A percentile compares a stretch with the other conserved stretches of the same genome.
phyloP scores from a whole-genome alignment of 2,329 filamentous ascomycete genomes.

The Sphaerulina populicola region DNA sequence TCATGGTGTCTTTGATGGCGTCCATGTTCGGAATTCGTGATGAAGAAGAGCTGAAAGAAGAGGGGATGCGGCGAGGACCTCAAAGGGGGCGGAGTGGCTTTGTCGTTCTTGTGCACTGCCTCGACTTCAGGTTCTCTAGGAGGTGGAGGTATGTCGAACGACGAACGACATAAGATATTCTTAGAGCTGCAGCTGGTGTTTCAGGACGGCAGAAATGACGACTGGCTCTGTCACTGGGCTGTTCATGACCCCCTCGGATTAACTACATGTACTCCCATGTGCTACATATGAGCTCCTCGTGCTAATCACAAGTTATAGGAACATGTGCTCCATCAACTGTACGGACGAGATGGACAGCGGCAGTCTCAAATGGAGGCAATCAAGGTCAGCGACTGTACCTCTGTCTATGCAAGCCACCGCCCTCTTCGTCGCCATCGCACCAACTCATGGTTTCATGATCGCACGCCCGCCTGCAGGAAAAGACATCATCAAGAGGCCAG shows the following conservation, averaged over 20 bases:
- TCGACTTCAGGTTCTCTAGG: not conserved
- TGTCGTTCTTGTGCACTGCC: not conserved
- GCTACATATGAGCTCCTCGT: too few species aligned
- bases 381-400: too few species aligned
- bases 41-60: not conserved
- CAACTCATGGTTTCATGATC: not conserved
- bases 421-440: too few species aligned
- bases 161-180: not conserved
- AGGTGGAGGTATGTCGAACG: too few species aligned
- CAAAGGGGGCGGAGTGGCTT: not conserved
- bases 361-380: too few species aligned
- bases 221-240: too few species aligned
- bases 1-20: slow-evolving; percentile 19
- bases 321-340: too few species aligned
- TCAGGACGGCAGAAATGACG: not conserved
- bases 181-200: not conserved
- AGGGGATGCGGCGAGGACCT: not conserved
- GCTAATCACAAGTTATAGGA: too few species aligned
- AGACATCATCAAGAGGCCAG: not conserved
- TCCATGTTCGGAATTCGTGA: slow-evolving; percentile 10
- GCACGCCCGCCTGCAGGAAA: not conserved
- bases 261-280: too few species aligned
- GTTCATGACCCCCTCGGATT: too few species aligned
- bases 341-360: too few species aligned
- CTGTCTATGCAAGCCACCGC: too few species aligned